Base-by-base conservation (phyloP, 75 land plant species). In the Pseudotsuga menziesii region DNA sequence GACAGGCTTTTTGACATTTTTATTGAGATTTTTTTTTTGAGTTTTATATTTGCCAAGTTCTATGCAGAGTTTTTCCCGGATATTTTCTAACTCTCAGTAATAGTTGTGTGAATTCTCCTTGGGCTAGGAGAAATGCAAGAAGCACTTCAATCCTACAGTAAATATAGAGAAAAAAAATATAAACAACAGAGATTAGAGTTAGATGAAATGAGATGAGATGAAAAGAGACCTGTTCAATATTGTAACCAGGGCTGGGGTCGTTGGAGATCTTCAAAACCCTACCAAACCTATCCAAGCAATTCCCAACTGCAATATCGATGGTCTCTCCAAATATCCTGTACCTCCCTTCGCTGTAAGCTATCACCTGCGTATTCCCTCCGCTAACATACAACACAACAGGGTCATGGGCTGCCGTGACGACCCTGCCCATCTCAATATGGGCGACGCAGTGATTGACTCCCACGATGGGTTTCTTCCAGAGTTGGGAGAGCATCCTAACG, bases 401-500 rank as follows among this genome's bases (percentile, higher is more conserved):
- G 75, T 94, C 94, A 25, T 78, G 81, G 39, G 94, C 97, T 14
- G 91, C 94, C 4, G 94, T 94, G 32, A 94, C 97, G 52, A 88
- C 66, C 80, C 97, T 80, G 26, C 97, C 97, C 97, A 94, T 94
- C 84, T 94, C 97, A 39, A 94, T 92, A 67, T 94, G 97, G 3
- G 97, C 97, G 3, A 94, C 97, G 61, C 97, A 94, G 79, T 94
- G 97, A 75, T 94, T 94, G 20, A 94, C 97, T 5, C 89, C 94
- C 36, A 94, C 91, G 70, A 94, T 84, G 32, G 94, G 97, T 83
- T 94, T 94, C 62, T 85, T 85, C 97, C 97, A 94, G 17, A 92
- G 77, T 67, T 74, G 86, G 0, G 96, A 91, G 19, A 93, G 87
- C 19, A 85, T 81, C 44, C 94, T 80, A 6, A 85, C 85, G 23